Conservation (phyloP, 1,139 yeast genomes). For the Tardiomyces depauwii region DNA sequence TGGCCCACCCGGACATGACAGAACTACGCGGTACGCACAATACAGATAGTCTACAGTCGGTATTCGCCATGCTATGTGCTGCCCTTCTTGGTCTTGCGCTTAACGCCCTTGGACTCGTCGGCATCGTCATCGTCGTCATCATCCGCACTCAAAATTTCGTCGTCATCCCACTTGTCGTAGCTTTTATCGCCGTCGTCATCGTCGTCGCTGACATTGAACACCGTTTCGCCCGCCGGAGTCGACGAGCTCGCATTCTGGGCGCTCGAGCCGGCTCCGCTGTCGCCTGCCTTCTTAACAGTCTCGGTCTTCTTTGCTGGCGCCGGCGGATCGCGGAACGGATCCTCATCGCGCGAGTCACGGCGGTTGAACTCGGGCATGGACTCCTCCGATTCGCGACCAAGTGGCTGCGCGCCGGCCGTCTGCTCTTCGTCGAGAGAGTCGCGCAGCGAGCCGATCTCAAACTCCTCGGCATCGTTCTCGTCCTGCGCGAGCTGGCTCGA, state of each 20-base stretch:
- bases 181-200: neutral
- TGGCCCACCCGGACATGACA: too few relatives aligned
- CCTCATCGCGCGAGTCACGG: neutral
- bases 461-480: slow-evolving; percentile 52
- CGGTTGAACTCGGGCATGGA: neutral
- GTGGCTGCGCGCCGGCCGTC: slow-evolving; percentile 3
- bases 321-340: neutral
- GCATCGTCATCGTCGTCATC: slow-evolving; percentile 1
- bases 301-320: neutral
- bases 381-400: slow-evolving; percentile 1
- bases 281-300: neutral
- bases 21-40: too few relatives aligned
- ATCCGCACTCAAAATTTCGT: neutral
- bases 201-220: neutral
- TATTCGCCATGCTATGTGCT: too few relatives aligned
- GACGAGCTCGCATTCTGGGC: neutral
- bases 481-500: slow-evolving; percentile 87
- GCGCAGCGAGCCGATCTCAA: slow-evolving; percentile 33
- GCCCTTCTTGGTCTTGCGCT: neutral
- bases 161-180: neutral
- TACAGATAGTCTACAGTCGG: too few relatives aligned
- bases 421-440: slow-evolving; percentile 28
- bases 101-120: slow-evolving; percentile 1
- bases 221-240: neutral
- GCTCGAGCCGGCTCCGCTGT: neutral